A percentile compares a stretch with the other conserved stretches of the same genome.
These are phyloP conservation scores for Hypomontagnella monticulosa DNA, from an alignment of 495 filamentous ascomycete species.

Conservation along the genomic window DNA sequence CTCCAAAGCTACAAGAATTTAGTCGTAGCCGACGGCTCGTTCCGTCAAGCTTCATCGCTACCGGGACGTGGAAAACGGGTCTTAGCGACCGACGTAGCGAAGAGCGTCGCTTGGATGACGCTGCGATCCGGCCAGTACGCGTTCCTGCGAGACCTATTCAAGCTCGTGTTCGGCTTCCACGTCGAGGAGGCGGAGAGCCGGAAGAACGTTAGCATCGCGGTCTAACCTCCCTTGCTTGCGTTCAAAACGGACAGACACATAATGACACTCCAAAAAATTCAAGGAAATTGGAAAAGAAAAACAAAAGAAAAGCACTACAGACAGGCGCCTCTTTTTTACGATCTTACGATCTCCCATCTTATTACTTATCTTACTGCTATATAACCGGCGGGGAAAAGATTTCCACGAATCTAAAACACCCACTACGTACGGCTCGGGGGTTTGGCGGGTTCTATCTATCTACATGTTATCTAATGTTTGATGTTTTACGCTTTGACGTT, in stretches of 20 bases:
- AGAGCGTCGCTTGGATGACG: conserved; percentile 78
- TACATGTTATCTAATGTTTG: background rate
- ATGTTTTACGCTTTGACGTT: conserved; percentile 10
- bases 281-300: background rate
- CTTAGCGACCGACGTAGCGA: conserved; percentile 74
- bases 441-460: background rate
- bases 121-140: conserved; percentile 62
- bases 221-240: too few species aligned
- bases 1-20: conserved; percentile 81
- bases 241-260: too few species aligned
- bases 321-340: too few species aligned
- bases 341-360: too few species aligned
- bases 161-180: conserved; percentile 84
- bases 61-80: conserved; percentile 67
- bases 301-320: too few species aligned
- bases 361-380: too few species aligned
- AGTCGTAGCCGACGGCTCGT: conserved; percentile 73
- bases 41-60: conserved; percentile 63
- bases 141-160: conserved; percentile 82
- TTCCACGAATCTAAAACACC: too few species aligned
- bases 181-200: conserved; percentile 73
- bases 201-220: conserved; percentile 60
- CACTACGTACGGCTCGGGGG: too few species aligned
- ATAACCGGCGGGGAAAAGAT: too few species aligned
- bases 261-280: too few species aligned